phyloP scores from a whole-genome alignment of 1,284 basidiomycete species.

The Cryptococcus hybrid region DNA sequence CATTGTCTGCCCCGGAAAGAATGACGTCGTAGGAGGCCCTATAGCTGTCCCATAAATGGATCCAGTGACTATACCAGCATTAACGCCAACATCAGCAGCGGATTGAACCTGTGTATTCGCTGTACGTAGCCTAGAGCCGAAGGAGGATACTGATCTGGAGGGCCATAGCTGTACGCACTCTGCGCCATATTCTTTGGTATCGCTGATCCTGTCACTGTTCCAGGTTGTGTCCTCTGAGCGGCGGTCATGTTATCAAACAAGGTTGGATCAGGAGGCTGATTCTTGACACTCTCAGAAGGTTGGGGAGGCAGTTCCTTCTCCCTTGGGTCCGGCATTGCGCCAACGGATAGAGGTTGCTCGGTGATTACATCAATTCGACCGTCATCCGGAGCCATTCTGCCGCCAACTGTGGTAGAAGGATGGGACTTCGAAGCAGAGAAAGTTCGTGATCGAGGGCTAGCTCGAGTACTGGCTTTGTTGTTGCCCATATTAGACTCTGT shows the following conservation, averaged over 20 bases:
- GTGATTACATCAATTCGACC: conserved; percentile 12
- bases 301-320: conserved; percentile 31
- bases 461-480: neutral
- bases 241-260: neutral
- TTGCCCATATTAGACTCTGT: conserved; percentile 30
- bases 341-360: conserved; percentile 12
- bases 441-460: neutral
- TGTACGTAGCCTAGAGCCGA: neutral
- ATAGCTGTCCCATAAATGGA: neutral
- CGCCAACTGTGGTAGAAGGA: neutral
- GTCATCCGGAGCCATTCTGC: neutral
- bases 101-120: too few species aligned
- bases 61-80: neutral
- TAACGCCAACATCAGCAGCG: neutral
- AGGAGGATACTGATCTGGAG: conserved; percentile 2
- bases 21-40: neutral
- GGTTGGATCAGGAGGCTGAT: neutral
- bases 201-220: neutral
- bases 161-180: neutral
- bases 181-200: neutral
- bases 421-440: conserved; percentile 1
- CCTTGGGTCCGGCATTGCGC: conserved; percentile 17
- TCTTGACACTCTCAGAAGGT: conserved; percentile 24
- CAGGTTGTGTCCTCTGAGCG: neutral
- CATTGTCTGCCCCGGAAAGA: neutral